Base-by-base conservation (phyloP, 1,139 yeast genomes). In the Zygosaccharomyces pseudobailii region DNA sequence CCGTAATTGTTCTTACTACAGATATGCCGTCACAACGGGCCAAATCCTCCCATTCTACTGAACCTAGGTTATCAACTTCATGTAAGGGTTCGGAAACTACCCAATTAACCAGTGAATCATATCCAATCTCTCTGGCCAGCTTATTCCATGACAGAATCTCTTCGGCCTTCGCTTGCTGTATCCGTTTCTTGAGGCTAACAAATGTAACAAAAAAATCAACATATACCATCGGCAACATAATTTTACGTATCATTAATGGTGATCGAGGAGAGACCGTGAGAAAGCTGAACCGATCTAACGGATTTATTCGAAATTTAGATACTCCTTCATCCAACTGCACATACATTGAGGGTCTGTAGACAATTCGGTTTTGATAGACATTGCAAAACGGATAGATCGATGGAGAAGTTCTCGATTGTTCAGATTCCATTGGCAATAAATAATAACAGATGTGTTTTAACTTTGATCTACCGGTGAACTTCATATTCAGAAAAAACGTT, bases 221-320 rank as follows among this genome's bases (percentile, higher is more conserved):
- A 40, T 50, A 60, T 1, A 52, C 47, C 49, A 48, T 45, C 6
- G 65, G 59, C 19, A 62, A 37, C 37, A 54, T 51, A 6, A 61
- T 48, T 44, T 58, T 61, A 36, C 60, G 51, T 4, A 61, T 55
- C 40, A 57, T 52, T 4, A 61, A 37, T 3, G 61, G 59, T 9
- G 53, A 44, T 10, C 54, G 40, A 3, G 55, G 57, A 4, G 58
- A 54, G 8, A 50, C 50, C 0, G 58, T 51, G 10, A 59, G 39
- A 44, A 60, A 57, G 44, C 65, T 59, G 21, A 58, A 47, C 27
- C 53, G 52, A 46, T 62, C 63, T 42, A 57, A 45, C 5, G 65
- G 65, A 37, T 62, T 62, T 7, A 60, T 55, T 9, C 57, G 58
- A 41, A 61, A 60, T 25, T 45, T 47, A n/a, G 57, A 49, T 5